Conservation (phyloP, 768 basidiomycete genomes). For the Boletus tylopilopsis region DNA sequence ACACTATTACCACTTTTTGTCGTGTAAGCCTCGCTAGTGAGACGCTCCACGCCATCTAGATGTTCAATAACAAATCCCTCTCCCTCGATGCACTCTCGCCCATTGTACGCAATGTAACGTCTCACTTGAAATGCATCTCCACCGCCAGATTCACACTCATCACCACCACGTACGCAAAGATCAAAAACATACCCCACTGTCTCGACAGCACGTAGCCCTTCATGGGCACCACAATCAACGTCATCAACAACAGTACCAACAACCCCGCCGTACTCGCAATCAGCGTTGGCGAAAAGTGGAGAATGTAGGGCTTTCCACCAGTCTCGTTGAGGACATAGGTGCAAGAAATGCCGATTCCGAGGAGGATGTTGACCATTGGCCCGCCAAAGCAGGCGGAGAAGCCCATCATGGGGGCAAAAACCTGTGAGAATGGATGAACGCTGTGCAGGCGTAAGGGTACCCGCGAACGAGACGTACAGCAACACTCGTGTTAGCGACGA, state of each 20-base stretch:
- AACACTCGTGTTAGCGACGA: constrained; percentile 95
- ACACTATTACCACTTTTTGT: too few relatives aligned
- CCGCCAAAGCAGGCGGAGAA: constrained; percentile 95
- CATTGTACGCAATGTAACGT: too few relatives aligned
- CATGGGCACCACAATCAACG: constrained; percentile 78
- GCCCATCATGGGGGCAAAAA: constrained; percentile 90
- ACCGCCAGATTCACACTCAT: constrained; percentile 81
- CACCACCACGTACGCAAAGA: constrained; percentile 70
- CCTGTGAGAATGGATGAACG: constrained; percentile 36
- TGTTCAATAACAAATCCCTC: too few relatives aligned
- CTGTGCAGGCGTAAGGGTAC: too few relatives aligned
- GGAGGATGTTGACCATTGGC: constrained; percentile 87
- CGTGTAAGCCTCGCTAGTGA: too few relatives aligned
- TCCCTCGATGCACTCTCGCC: too few relatives aligned
- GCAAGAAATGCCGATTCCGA: constrained; percentile 90
- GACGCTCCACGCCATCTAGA: too few relatives aligned
- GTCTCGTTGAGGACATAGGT: constrained; percentile 74
- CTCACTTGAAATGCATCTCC: constrained; percentile 45
- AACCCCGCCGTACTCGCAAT: constrained; percentile 81
- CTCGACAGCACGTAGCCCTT: constrained; percentile 80
- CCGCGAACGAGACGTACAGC: constrained; percentile 51
- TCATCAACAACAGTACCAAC: constrained; percentile 68
- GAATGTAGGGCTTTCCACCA: constrained; percentile 50
- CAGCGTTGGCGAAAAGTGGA: constrained; percentile 80
- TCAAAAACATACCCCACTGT: constrained; percentile 79